Conservation (phyloP, 2,329 filamentous ascomycete species). For the Apiospora phragmitis region DNA sequence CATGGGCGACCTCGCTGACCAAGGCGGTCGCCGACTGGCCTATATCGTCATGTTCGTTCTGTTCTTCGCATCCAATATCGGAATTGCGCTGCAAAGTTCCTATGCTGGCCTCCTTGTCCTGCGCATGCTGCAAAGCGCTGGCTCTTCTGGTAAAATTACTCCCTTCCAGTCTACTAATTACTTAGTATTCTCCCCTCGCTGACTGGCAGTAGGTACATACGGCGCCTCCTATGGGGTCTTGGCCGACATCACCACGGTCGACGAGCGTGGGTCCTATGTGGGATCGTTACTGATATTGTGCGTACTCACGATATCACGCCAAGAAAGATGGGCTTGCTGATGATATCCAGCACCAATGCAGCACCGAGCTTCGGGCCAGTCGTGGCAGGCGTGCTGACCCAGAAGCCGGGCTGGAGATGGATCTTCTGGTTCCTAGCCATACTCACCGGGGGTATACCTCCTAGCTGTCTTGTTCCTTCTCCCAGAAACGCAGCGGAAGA, state of each 20-base stretch:
- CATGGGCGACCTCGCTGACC: conserved; percentile 18
- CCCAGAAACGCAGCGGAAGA: conserved; percentile 14
- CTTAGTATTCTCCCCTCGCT: not conserved
- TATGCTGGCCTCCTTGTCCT: conserved; percentile 17
- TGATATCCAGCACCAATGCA: not conserved
- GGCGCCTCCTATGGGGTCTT: not conserved
- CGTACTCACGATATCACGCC: not conserved
- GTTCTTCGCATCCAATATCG: conserved; percentile 19
- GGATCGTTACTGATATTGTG: conserved; percentile 13
- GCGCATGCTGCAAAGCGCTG: conserved; percentile 19
- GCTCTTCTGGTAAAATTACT: conserved; percentile 16
- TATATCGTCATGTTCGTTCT: conserved; percentile 14
- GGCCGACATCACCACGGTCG: not conserved
- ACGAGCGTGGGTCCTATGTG: not conserved
- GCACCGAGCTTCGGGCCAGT: conserved; percentile 16
- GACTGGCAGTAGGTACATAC: not conserved
- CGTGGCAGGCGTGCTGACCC: conserved; percentile 11
- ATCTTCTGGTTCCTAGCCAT: conserved; percentile 19
- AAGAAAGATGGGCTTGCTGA: not conserved
- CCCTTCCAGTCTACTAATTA: too few relatives aligned
- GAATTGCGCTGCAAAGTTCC: conserved; percentile 16
- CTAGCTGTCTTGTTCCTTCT: conserved; percentile 13
- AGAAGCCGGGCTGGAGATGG: conserved; percentile 14
- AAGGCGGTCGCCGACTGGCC: conserved; percentile 13
- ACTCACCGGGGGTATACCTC: conserved; percentile 11